These are phyloP conservation scores for Hyaloscypha bicolor DNA, from an alignment of 495 filamentous ascomycete species.

Conservation along the genomic window DNA sequence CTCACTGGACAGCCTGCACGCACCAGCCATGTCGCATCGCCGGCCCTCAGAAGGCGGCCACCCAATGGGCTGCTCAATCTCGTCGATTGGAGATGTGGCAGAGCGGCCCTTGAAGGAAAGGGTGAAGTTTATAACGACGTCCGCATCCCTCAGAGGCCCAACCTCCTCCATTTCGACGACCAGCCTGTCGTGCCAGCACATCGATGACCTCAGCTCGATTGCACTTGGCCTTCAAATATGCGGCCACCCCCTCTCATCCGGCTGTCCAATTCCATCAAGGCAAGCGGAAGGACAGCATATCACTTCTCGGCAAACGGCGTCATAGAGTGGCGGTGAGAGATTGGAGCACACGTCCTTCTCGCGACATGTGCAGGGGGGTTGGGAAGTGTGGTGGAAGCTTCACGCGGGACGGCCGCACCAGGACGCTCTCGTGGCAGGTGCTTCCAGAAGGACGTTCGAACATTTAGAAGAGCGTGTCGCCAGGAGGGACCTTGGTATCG, in stretches of 20 bases:
- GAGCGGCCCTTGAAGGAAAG: neutral
- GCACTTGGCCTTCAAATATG: slow-evolving; percentile 36
- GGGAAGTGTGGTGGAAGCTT: neutral
- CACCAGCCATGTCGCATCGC: slow-evolving; percentile 22
- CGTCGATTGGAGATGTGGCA: slow-evolving; percentile 12
- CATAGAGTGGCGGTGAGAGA: slow-evolving; percentile 32
- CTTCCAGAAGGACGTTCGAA: neutral
- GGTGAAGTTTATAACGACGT: slow-evolving; percentile 28
- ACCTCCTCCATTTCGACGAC: slow-evolving; percentile 25
- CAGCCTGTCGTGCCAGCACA: slow-evolving; percentile 31
- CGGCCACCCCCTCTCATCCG: slow-evolving; percentile 30
- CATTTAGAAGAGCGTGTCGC: neutral
- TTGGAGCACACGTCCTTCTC: slow-evolving; percentile 9
- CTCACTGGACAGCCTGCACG: slow-evolving; percentile 18
- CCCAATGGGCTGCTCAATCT: slow-evolving; percentile 24
- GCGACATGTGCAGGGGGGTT: slow-evolving; percentile 24
- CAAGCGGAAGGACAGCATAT: slow-evolving; percentile 8
- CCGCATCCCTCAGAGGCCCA: slow-evolving; percentile 28
- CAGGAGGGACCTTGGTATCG: neutral
- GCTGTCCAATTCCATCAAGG: slow-evolving; percentile 17
- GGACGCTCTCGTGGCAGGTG: neutral
- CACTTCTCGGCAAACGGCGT: slow-evolving; percentile 20
- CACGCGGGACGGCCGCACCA: neutral
- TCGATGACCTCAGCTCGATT: slow-evolving; percentile 25
- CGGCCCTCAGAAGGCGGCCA: neutral